Percentiles rank a stretch among this genome's conserved stretches.
These are phyloP conservation scores for Aspergillus tamarii DNA, from an alignment of 2,329 filamentous ascomycete species.

Conservation along the genomic window DNA sequence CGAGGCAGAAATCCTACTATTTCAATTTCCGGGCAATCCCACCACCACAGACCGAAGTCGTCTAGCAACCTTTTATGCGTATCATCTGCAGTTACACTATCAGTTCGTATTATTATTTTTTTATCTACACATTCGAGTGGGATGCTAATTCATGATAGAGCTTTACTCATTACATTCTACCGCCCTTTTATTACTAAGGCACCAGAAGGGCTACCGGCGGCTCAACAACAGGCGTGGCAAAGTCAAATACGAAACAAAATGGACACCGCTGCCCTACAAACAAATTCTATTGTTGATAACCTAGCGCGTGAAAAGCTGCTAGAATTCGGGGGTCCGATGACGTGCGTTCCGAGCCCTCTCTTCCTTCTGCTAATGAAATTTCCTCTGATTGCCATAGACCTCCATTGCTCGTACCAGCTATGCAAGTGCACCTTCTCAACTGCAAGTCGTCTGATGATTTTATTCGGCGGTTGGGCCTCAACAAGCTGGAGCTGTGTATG, in stretches of 20 bases:
- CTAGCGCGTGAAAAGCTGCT: slow-evolving; percentile 29
- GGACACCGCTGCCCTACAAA: slow-evolving; percentile 30
- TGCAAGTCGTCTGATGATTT: slow-evolving; percentile 25
- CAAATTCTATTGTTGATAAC: slow-evolving; percentile 32
- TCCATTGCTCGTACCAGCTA: slow-evolving; percentile 25
- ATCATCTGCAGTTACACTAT: slow-evolving; percentile 35
- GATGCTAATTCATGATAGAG: slow-evolving; percentile 21
- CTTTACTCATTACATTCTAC: slow-evolving; percentile 33
- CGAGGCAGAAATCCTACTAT: slow-evolving; percentile 24
- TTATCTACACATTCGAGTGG: not conserved
- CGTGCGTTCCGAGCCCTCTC: not conserved
- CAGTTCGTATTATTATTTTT: slow-evolving; percentile 25
- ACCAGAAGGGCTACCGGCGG: slow-evolving; percentile 22
- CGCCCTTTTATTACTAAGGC: slow-evolving; percentile 28
- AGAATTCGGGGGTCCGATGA: slow-evolving; percentile 20
- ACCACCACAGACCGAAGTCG: slow-evolving; percentile 17
- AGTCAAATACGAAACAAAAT: slow-evolving; percentile 24
- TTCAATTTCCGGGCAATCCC: slow-evolving; percentile 22
- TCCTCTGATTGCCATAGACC: slow-evolving; percentile 7
- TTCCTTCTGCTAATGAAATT: not conserved
- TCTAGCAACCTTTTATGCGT: slow-evolving; percentile 23
- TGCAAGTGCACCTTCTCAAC: slow-evolving; percentile 32
- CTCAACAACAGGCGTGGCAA: slow-evolving; percentile 25
- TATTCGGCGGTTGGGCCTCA: slow-evolving; percentile 22
- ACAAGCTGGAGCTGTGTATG: slow-evolving; percentile 29